These are phyloP conservation scores for Aeminium ludgeri DNA, from an alignment of 495 filamentous ascomycete genomes.

Conservation along the genomic window DNA sequence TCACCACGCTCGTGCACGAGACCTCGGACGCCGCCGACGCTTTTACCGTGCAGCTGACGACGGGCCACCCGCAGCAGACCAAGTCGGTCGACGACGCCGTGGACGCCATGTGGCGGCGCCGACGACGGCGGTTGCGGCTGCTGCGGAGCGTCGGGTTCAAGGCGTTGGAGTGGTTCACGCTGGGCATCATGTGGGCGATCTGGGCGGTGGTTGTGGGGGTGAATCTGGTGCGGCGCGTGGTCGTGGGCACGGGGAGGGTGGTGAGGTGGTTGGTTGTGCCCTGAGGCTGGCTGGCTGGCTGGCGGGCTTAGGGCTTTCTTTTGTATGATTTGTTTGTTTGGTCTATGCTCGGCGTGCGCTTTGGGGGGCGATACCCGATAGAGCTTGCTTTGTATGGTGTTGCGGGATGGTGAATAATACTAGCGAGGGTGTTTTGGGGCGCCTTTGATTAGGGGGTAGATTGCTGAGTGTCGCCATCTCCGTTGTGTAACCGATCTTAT, in stretches of 20 bases:
- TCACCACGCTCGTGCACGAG: slow-evolving; percentile 45
- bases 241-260: slow-evolving; percentile 38
- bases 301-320: too few relatives aligned
- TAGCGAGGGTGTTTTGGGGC: too few relatives aligned
- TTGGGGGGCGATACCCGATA: too few relatives aligned
- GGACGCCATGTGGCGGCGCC: slow-evolving; percentile 48
- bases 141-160: slow-evolving; percentile 34
- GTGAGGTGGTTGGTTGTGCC: slow-evolving; percentile 71
- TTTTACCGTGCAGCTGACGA: slow-evolving; percentile 54
- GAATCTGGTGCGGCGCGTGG: slow-evolving; percentile 21
- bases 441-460: too few relatives aligned
- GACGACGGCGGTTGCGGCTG: slow-evolving; percentile 57
- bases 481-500: too few relatives aligned
- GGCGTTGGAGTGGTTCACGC: slow-evolving; percentile 29
- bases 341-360: too few relatives aligned
- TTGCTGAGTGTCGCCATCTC: too few relatives aligned
- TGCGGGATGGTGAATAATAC: too few relatives aligned
- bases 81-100: slow-evolving; percentile 65
- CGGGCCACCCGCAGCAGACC: slow-evolving; percentile 53
- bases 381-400: too few relatives aligned
- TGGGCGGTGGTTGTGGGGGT: slow-evolving; percentile 30
- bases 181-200: slow-evolving; percentile 33
- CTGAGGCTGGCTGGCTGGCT: too few relatives aligned
- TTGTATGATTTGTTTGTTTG: too few relatives aligned
- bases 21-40: slow-evolving; percentile 63